phyloP scores from a whole-genome alignment of 1,139 yeast genomes.

The Diutina siamensis region DNA sequence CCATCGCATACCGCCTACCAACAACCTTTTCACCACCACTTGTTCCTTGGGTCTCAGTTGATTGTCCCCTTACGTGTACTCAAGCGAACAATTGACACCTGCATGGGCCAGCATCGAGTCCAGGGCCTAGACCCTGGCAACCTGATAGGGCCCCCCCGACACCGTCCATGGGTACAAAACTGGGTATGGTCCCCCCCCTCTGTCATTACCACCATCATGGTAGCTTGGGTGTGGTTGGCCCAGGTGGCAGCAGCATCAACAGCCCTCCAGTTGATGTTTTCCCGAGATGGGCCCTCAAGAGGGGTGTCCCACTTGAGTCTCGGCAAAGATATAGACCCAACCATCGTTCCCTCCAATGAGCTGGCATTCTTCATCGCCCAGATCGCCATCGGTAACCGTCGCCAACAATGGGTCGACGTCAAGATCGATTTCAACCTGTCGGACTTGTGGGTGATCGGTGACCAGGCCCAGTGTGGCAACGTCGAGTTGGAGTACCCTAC shows the following conservation, averaged over 20 bases:
- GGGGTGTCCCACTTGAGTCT: too few relatives aligned
- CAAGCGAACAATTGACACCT: neutral
- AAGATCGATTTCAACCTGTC: neutral
- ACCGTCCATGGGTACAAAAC: neutral
- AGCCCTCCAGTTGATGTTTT: neutral
- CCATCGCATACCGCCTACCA: neutral
- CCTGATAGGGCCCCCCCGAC: neutral
- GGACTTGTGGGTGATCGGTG: neutral
- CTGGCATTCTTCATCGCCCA: neutral
- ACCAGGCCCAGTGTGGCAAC: neutral
- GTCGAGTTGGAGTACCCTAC: neutral
- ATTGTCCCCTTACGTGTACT: neutral
- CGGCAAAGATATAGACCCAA: neutral
- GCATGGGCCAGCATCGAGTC: neutral
- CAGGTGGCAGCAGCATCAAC: neutral
- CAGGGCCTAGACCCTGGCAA: neutral
- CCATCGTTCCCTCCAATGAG: neutral
- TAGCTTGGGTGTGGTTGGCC: neutral
- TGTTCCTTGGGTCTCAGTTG: neutral
- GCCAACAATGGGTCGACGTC: neutral
- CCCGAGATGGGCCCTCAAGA: neutral
- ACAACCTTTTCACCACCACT: neutral
- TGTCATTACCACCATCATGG: too few relatives aligned
- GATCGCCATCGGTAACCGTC: neutral
- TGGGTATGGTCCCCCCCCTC: too few relatives aligned